Conservation (phyloP, 2,329 filamentous ascomycete species). For the Talaromyces sp. region DNA sequence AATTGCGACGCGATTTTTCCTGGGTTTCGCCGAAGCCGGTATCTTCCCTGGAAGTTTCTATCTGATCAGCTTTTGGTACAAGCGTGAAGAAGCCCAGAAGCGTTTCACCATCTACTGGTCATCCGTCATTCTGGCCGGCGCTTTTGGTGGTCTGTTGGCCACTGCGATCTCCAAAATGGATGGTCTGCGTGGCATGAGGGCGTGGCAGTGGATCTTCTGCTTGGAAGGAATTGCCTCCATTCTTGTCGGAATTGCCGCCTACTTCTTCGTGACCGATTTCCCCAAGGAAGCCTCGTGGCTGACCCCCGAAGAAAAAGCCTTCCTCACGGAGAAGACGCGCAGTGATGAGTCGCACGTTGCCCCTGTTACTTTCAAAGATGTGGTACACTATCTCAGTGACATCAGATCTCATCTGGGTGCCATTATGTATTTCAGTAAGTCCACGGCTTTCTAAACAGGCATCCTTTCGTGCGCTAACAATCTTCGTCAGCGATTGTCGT, state of each 20-base stretch:
- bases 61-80: conserved; percentile 36
- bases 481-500: conserved; percentile 21
- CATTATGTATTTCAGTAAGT: conserved; percentile 18
- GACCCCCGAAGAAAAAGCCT: conserved; percentile 23
- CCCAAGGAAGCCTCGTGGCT: conserved; percentile 25
- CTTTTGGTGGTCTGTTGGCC: conserved; percentile 30
- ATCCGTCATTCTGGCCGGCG: conserved; percentile 24
- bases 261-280: conserved; percentile 25
- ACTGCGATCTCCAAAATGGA: conserved; percentile 28
- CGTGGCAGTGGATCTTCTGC: conserved; percentile 34
- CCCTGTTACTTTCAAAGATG: conserved; percentile 5
- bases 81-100: conserved; percentile 28
- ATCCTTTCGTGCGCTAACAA: conserved; percentile 4
- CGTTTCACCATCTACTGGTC: conserved; percentile 27
- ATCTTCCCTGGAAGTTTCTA: conserved; percentile 37
- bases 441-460: background rate
- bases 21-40: conserved; percentile 29
- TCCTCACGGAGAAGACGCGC: conserved; percentile 20
- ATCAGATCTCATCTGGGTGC: conserved; percentile 12
- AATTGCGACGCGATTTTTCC: conserved; percentile 30
- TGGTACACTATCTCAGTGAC: conserved; percentile 10
- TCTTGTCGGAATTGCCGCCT: conserved; percentile 23
- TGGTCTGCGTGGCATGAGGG: conserved; percentile 24
- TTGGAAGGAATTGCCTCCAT: conserved; percentile 27
- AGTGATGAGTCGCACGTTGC: conserved; percentile 11